These are phyloP conservation scores for Tolypocladium guangdongense DNA, from an alignment of 2,329 filamentous ascomycete genomes.

Conservation along the genomic window DNA sequence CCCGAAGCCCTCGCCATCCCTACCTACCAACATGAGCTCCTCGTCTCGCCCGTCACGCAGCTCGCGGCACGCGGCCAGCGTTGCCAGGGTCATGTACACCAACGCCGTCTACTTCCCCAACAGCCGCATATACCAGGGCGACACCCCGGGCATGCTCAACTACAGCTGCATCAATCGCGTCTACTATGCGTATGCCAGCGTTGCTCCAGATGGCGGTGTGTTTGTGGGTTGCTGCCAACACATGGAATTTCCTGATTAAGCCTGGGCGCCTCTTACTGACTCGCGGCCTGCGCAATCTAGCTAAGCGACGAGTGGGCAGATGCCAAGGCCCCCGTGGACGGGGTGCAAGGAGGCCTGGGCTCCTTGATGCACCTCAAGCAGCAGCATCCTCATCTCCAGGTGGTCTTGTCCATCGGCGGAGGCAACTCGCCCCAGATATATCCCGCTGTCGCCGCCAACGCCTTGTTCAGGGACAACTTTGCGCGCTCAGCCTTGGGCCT, in stretches of 20 bases:
- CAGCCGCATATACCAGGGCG: conserved; percentile 59
- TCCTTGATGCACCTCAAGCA: conserved; percentile 65
- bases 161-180: conserved; percentile 69
- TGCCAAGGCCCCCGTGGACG: conserved; percentile 59
- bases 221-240: conserved; percentile 46
- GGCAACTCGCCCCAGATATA: conserved; percentile 55
- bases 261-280: conserved; percentile 11
- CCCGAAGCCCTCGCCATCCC: neutral
- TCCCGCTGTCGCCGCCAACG: conserved; percentile 52
- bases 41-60: conserved; percentile 32
- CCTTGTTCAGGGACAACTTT: conserved; percentile 55
- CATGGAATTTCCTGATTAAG: neutral
- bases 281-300: conserved; percentile 29
- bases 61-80: conserved; percentile 33
- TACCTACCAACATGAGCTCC: conserved; percentile 23
- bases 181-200: conserved; percentile 73
- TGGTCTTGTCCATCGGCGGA: conserved; percentile 71
- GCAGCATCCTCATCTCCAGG: conserved; percentile 57
- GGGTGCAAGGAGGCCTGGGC: conserved; percentile 57
- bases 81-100: conserved; percentile 41
- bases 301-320: conserved; percentile 74
- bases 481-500: conserved; percentile 54
- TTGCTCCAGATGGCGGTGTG: conserved; percentile 60
- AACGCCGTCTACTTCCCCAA: conserved; percentile 85
- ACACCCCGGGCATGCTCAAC: conserved; percentile 64